Evolutionary conservation across 306 rosid genomes (phyloP), one percentile per base, ranked within the genome.

Genomic region (Castanea sativa): DNA sequence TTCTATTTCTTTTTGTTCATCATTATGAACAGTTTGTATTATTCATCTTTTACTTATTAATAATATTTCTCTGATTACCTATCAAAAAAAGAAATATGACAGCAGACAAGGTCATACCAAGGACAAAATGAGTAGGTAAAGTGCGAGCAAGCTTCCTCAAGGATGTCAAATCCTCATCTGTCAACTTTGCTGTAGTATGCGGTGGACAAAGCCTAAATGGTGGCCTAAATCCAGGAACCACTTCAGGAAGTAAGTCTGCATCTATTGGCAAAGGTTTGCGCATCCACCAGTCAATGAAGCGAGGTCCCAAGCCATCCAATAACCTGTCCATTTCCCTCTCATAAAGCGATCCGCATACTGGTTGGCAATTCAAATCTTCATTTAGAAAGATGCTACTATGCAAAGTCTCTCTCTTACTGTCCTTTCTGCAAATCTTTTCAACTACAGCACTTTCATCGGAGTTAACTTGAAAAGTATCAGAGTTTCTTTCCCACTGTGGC

Each of bases 261-360:
- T 94, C 98, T 25, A 94, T 92, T 0, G 98, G 98, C 78, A 94
- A 87, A 80, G 98, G 98, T 80, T 89, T 94, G 87, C 77, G 87
- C 92, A 85, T 86, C 98, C 98, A 94, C 98, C 98, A 94, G 77
- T 92, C 98, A 85, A 86, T 51, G 81, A 89, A 94, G 61, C 97
- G 96, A 84, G 98, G 96, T 73, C 98, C 98, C 70, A 94, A 85
- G 61, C 88, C 93, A 58, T 92, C 92, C 85, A 94, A 81, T 79
- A 92, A 80, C 81, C 97, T 89, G 61, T 94, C 94, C 72, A 86
- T 77, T 86, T 94, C 98, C 88, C 95, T 89, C 86, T 89, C 97
- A 74, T 85, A 94, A 77, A 94, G 80, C 43, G 98, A 90, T 5
- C 89, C 83, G 10, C 69, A 30, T 20, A 71, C 65, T 49, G 80